Percentiles rank a stretch among this genome's conserved stretches.
phyloP scores from a whole-genome alignment of 371 early-diverging fungal genomes.

The Nematocida ausubeli region DNA sequence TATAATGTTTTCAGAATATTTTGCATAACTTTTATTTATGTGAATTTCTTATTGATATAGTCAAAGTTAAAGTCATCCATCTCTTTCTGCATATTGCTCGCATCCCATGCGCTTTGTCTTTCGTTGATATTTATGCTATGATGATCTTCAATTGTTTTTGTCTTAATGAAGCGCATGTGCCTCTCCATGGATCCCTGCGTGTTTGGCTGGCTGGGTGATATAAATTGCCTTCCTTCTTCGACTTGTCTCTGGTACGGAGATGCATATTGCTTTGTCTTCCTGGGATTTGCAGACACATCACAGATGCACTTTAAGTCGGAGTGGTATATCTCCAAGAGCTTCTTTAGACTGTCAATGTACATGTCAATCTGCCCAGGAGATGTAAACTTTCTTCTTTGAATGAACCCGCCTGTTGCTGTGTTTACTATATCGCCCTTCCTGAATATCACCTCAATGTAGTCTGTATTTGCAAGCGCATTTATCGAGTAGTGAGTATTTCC shows the following conservation, averaged over 20 bases:
- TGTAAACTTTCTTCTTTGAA: slow-evolving; percentile 44
- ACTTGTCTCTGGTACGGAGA: slow-evolving; percentile 17
- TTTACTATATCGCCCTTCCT: slow-evolving; percentile 46
- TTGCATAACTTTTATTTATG: too few species aligned
- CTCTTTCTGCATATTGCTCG: background rate
- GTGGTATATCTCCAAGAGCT: slow-evolving; percentile 48
- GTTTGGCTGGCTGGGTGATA: background rate
- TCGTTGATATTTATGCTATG: background rate
- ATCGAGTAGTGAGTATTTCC: slow-evolving; percentile 47
- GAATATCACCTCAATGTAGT: slow-evolving; percentile 50
- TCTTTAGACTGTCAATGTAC: slow-evolving; percentile 48
- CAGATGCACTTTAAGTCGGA: slow-evolving; percentile 52
- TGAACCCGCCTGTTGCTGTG: slow-evolving; percentile 48
- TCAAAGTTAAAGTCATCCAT: slow-evolving; percentile 54
- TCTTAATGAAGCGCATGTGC: background rate
- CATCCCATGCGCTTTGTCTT: background rate
- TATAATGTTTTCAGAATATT: too few species aligned
- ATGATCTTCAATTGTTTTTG: background rate
- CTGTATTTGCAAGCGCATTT: slow-evolving; percentile 39
- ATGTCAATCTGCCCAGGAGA: slow-evolving; percentile 40
- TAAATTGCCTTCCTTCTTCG: background rate
- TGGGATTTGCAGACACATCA: slow-evolving; percentile 44
- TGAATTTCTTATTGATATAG: slow-evolving; percentile 54
- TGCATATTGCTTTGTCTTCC: slow-evolving; percentile 18
- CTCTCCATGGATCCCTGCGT: background rate